Evolutionary conservation across 2,329 filamentous ascomycete genomes (phyloP).

Genomic region (Fusarium guadeloupense): DNA sequence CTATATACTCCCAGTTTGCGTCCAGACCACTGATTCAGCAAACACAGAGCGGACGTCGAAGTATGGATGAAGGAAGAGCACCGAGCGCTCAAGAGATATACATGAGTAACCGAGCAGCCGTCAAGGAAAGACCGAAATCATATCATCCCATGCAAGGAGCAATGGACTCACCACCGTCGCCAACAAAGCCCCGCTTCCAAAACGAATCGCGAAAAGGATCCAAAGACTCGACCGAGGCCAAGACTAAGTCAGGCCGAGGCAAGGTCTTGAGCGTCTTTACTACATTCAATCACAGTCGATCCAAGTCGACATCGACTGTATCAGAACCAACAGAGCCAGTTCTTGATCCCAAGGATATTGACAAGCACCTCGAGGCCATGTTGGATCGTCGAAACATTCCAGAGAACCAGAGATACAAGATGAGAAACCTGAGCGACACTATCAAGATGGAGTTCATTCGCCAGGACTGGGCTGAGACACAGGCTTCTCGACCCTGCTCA

Average conservation of each 20-base stretch:
- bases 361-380: constrained; percentile 67
- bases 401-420: constrained; percentile 92
- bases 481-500: constrained; percentile 59
- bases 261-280: constrained; percentile 53
- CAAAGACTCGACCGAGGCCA: constrained; percentile 42
- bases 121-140: constrained; percentile 61
- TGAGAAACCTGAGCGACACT: constrained; percentile 86
- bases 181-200: constrained; percentile 35
- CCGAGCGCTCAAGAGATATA: constrained; percentile 33
- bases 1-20: constrained; percentile 82
- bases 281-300: constrained; percentile 50
- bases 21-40: constrained; percentile 40
- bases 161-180: constrained; percentile 37
- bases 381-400: constrained; percentile 92
- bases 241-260: constrained; percentile 53
- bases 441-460: constrained; percentile 97
- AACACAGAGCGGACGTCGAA: constrained; percentile 33
- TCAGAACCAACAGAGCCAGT: constrained; percentile 56
- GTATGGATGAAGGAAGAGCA: constrained; percentile 38
- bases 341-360: constrained; percentile 65
- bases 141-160: constrained; percentile 51
- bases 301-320: constrained; percentile 47
- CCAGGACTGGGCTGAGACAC: constrained; percentile 81
- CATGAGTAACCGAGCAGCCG: constrained; percentile 29
- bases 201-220: constrained; percentile 40